Evolutionary conservation across 176 grass and related monocot genomes (phyloP), one percentile per base, ranked within the genome.

Genomic region (Rhynchospora pubera): DNA sequence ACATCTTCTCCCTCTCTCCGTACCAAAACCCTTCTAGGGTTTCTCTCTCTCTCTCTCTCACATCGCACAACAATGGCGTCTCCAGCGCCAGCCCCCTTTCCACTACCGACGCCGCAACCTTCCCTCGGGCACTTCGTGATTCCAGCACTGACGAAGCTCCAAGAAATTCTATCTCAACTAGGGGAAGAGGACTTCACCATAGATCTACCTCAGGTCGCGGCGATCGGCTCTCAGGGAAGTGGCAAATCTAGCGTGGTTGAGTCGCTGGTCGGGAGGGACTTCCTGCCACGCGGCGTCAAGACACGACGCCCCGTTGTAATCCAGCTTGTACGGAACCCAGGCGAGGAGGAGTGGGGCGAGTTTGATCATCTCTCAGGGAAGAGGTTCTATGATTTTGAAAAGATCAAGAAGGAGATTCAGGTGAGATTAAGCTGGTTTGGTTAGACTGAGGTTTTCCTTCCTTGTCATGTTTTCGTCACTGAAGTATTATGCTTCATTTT

Each of bases 171-270:
- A 57, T 89, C 89, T 2, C 84, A 90, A 62, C 67, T 98, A 83
- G 90, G 91, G 1, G 89, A 89, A 44, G 78, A 80, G n/a, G 80
- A 52, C 68, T 45, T 83, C 79, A 78, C 84, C 63, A 79, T 94
- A 66, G 90, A 94, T 84, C 92, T 94, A 55, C 95, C 92, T 4
- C 92, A 91, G 88, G 92, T 98, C 45, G 90, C 85, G 7, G 92
- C 90, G 45, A 89, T 98, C 52, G 95, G 95, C 42, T 86, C 90
- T 72, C 95, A 94, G 89, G 94, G 95, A 82, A 98, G 95, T 87
- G 92, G 95, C 60, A 98, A 98, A 81, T 94, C 95, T 47, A 98
- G 95, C 62, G 95, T 98, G 62, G 79, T 94, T 73, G 92, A 98
- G 79, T 91, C 95, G 57, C 92, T 98, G 68, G 92, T 94, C 13